Evolutionary conservation across 805 yeast genomes (phyloP), one percentile per base, ranked within the genome.

Genomic region (Kluyveromyces wickerhamii): DNA sequence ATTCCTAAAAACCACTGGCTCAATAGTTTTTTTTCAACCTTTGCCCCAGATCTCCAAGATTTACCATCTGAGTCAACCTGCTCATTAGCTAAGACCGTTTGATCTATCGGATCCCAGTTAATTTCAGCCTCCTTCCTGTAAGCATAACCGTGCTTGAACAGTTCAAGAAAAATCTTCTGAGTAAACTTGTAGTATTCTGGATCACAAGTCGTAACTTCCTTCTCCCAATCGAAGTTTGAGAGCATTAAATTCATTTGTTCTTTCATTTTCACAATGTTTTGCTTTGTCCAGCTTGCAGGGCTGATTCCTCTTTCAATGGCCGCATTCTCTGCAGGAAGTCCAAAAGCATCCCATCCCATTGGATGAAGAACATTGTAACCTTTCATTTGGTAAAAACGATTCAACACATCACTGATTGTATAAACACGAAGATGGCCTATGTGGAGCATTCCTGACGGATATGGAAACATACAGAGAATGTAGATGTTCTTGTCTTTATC

Each of bases 261-360:
- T 50, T 80, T 84, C 98, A 92, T 92, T 48, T 77, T 82, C 1
- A 57, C 61, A n/a, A 92, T 86, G 53, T 92, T 92, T 11, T 63
- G 50, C 27, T 62, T 67, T 0, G 98, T 92, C 98, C 98, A 92
- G 1, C 58, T 69, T 0, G 74, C 72, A 0, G 98, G 96, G 42
- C 74, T 75, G 9, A 85, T 67, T 1, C 76, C 75, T 41, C 94
- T 63, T 55, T 88, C 95, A 20, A 86, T 78, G 0, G 98, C 98
- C 0, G 98, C 98, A 57, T 92, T 92, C 55, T 92, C 98, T 1
- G 98, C 98, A 0, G 98, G 98, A 18, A 92, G 65, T 1, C 98
- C 98, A 67, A 92, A 92, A 0, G 97, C 95, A 65, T 92, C 98
- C 96, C 96, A 92, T 0, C 98, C 98, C 94, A 92, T 88, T 0